phyloP scores from a whole-genome alignment of 148 eudicot species.

The Fagopyrum esculentum region DNA sequence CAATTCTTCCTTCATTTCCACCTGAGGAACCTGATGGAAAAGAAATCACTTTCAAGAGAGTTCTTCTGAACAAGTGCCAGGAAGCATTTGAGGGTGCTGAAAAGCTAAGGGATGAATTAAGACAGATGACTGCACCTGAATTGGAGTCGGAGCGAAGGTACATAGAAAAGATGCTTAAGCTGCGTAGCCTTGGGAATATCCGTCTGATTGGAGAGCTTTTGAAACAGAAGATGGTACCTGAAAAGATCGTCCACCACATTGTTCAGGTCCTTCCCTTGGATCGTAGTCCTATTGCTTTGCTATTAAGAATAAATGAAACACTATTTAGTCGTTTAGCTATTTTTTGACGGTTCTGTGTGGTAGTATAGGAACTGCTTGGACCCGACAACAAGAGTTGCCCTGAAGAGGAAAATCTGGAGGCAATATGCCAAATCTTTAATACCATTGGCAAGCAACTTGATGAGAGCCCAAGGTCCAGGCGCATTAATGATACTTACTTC shows the following conservation, averaged over 20 bases:
- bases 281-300: background rate
- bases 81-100: conserved; percentile 98
- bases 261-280: conserved; percentile 48
- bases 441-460: conserved; percentile 96
- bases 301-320: background rate
- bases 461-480: conserved; percentile 59
- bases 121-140: conserved; percentile 74
- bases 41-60: conserved; percentile 80
- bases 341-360: background rate
- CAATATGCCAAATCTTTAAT: conserved; percentile 76
- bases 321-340: background rate
- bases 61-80: conserved; percentile 80
- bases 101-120: conserved; percentile 57
- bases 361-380: conserved; percentile 74
- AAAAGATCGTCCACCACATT: conserved; percentile 89
- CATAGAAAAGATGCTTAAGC: conserved; percentile 71
- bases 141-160: conserved; percentile 86
- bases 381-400: conserved; percentile 73
- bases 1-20: conserved; percentile 74
- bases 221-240: conserved; percentile 97
- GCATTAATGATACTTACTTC: conserved; percentile 66
- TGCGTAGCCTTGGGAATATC: conserved; percentile 94
- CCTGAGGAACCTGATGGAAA: conserved; percentile 81
- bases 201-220: conserved; percentile 98
- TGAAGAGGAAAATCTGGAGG: conserved; percentile 91